Base-by-base conservation (phyloP, 2,329 filamentous ascomycete species). In the Nemania bipapillata region DNA sequence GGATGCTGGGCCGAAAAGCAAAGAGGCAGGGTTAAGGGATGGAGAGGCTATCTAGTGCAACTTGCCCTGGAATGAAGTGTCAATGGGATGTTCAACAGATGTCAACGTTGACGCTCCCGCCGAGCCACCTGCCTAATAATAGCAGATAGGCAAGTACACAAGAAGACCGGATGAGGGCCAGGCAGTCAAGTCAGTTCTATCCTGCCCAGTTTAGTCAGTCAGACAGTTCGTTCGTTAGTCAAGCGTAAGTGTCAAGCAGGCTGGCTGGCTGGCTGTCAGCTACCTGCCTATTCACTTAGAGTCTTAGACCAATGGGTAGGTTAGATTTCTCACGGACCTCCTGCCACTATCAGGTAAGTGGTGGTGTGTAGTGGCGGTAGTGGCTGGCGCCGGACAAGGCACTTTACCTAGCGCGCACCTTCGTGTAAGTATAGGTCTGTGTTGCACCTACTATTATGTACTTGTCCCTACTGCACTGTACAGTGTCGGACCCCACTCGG, bases 401-500 rank as follows among this genome's bases (percentile, higher is more conserved):
- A 50, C 47, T 47, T 26, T 28, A 50, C 47, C 4, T 28, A 24
- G 20, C 20, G 52, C 40, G 26, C 37, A 32, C 30, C 30, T 32
- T 17, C 55, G 49, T 5, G 26, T 32, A 32, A 3, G 54, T 32
- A 32, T 7, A 4, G 30, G 4, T 4, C 30, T 32, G 30, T 32
- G 9, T 9, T 32, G 30, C 30, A 32, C 30, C n/a, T n/a, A n/a
- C n/a, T n/a, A n/a, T n/a, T n/a, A n/a, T n/a, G n/a, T n/a, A n/a
- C n/a, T n/a, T 4, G 30, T 9, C 4, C 30, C 30, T 32, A 4
- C 30, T 32, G 35, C n/a, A 57, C 54, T 45, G 15, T 17, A 7
- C 22, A 57, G 55, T 45, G 56, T 30, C 52, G 60, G 62, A 67
- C 70, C 70, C 70, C 72, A 74, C 73, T 60, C 49, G 45, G 52